Evolutionary conservation across 306 rosid genomes (phyloP).

Genomic region (Begonia peltatifolia): DNA sequence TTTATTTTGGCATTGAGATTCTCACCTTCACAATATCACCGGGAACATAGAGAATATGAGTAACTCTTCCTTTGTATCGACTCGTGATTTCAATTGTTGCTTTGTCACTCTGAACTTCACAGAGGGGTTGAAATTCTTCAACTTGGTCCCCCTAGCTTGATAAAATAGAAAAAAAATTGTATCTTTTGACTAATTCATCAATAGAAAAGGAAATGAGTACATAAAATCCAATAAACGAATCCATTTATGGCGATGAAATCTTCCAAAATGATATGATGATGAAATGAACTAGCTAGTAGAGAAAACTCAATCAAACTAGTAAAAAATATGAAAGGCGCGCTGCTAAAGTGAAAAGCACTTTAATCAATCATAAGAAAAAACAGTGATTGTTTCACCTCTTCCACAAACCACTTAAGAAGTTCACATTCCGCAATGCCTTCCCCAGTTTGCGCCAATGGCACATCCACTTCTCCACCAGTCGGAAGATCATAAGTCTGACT

Average conservation of each 20-base stretch:
- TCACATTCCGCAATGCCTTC: slow-evolving; percentile 99
- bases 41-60: slow-evolving; percentile 45
- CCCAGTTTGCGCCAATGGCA: slow-evolving; percentile 93
- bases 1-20: neutral
- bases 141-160: slow-evolving; percentile 62
- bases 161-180: slow-evolving; percentile 1
- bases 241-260: too few relatives aligned
- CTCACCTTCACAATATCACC: slow-evolving; percentile 87
- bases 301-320: too few relatives aligned
- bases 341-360: too few relatives aligned
- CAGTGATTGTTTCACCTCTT: slow-evolving; percentile 38
- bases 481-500: slow-evolving; percentile 31
- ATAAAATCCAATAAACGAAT: too few relatives aligned
- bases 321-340: too few relatives aligned
- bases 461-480: slow-evolving; percentile 38
- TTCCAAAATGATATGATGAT: too few relatives aligned
- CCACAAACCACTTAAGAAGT: slow-evolving; percentile 90
- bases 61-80: slow-evolving; percentile 74
- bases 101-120: slow-evolving; percentile 99
- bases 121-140: slow-evolving; percentile 78
- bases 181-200: too few relatives aligned
- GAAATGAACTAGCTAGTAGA: too few relatives aligned
- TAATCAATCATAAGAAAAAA: neutral
- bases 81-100: slow-evolving; percentile 97
- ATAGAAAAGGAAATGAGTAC: too few relatives aligned